phyloP scores from a whole-genome alignment of 768 basidiomycete genomes.

The Pulveroboletus sp. region DNA sequence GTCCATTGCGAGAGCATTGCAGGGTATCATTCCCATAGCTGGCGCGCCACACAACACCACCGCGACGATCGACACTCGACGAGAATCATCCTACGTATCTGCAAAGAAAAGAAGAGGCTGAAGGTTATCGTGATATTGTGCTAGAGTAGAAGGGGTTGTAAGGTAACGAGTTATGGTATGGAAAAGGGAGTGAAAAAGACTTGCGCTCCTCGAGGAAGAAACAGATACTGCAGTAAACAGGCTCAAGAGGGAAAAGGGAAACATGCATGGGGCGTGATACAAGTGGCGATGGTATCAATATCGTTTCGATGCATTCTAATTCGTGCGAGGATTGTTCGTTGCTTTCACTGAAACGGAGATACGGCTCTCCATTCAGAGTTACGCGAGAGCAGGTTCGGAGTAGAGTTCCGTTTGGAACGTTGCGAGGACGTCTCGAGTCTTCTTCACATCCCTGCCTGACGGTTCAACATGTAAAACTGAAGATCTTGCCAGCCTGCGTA shows the following conservation, averaged over 20 bases:
- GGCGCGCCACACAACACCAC: constrained; percentile 25
- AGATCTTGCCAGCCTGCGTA: constrained; percentile 74
- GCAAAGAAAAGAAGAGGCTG: background rate
- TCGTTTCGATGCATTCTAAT: constrained; percentile 28
- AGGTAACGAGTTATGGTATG: constrained; percentile 8
- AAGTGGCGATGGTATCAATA: constrained; percentile 22
- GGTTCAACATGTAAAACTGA: constrained; percentile 70
- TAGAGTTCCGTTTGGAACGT: background rate
- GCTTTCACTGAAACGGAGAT: constrained; percentile 12
- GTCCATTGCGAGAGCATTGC: constrained; percentile 3
- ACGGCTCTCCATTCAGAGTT: constrained; percentile 1
- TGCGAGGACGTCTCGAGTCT: too few relatives aligned
- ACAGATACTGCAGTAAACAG: constrained; percentile 1
- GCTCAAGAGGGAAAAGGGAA: constrained; percentile 1
- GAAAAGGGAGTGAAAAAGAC: background rate
- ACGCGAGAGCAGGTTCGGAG: background rate
- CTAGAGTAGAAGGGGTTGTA: constrained; percentile 13
- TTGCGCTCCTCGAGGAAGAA: background rate
- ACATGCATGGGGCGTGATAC: constrained; percentile 25
- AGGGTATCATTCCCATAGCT: constrained; percentile 20
- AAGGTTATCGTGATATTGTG: constrained; percentile 2
- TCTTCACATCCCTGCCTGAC: constrained; percentile 61
- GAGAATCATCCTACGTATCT: constrained; percentile 12
- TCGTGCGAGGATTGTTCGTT: constrained; percentile 22
- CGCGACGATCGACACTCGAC: constrained; percentile 18